These are phyloP conservation scores for Aspergillus awamori DNA, from an alignment of 2,329 filamentous ascomycete genomes.

Conservation along the genomic window DNA sequence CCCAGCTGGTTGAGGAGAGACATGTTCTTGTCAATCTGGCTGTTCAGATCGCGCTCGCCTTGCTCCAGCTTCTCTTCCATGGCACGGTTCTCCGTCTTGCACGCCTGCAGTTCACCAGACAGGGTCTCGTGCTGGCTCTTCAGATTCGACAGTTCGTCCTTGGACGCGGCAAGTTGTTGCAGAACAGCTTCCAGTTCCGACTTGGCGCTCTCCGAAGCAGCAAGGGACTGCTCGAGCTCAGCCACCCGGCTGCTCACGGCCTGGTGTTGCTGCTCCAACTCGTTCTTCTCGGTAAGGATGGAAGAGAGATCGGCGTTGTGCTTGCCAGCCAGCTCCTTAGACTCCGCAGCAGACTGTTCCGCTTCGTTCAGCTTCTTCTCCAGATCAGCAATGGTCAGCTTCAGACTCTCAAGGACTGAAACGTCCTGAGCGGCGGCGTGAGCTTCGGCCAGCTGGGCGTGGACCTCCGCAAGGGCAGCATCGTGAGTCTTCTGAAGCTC, in stretches of 20 bases:
- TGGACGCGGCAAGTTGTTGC: slow-evolving; percentile 49
- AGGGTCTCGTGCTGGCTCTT: slow-evolving; percentile 35
- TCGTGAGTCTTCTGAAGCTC: slow-evolving; percentile 43
- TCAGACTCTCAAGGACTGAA: slow-evolving; percentile 40
- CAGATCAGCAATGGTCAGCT: slow-evolving; percentile 53
- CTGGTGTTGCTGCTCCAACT: slow-evolving; percentile 47
- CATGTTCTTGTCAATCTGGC: slow-evolving; percentile 48
- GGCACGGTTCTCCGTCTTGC: slow-evolving; percentile 31
- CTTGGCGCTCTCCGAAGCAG: slow-evolving; percentile 73
- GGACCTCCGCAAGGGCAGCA: slow-evolving; percentile 33
- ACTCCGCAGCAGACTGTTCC: slow-evolving; percentile 44
- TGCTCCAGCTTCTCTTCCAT: slow-evolving; percentile 38
- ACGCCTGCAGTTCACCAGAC: slow-evolving; percentile 37
- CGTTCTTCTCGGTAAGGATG: slow-evolving; percentile 45
- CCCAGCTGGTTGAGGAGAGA: slow-evolving; percentile 43
- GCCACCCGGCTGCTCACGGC: slow-evolving; percentile 63
- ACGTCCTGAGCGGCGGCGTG: slow-evolving; percentile 42
- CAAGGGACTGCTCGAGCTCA: slow-evolving; percentile 79
- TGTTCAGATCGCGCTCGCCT: slow-evolving; percentile 41
- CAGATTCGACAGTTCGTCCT: slow-evolving; percentile 37
- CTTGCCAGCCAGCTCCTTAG: slow-evolving; percentile 47
- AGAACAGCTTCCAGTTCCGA: slow-evolving; percentile 68
- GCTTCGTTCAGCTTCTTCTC: slow-evolving; percentile 67
- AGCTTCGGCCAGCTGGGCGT: slow-evolving; percentile 40
- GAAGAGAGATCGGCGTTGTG: slow-evolving; percentile 52